phyloP scores from a whole-genome alignment of 2,329 filamentous ascomycete species.

The Remersonia thermophila region DNA sequence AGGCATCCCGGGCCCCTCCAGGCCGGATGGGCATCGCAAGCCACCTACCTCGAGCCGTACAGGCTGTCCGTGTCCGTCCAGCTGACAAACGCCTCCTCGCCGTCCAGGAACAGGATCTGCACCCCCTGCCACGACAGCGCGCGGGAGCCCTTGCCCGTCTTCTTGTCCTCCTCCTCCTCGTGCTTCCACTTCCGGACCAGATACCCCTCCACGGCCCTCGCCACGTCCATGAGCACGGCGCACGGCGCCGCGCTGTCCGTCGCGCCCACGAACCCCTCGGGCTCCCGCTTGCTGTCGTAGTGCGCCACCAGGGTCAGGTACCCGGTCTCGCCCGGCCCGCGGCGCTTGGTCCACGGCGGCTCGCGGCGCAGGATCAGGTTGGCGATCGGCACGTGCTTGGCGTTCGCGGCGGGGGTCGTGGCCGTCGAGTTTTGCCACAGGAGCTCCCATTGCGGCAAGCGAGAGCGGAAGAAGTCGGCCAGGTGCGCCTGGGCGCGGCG shows the following conservation, averaged over 20 bases:
- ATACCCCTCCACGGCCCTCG: constrained; percentile 57
- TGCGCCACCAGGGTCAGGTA: constrained; percentile 70
- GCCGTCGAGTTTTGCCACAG: constrained; percentile 80
- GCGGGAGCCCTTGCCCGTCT: constrained; percentile 19
- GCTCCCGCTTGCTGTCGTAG: constrained; percentile 68
- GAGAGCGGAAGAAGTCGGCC: constrained; percentile 61
- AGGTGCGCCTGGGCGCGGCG: constrained; percentile 67
- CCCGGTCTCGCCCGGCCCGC: constrained; percentile 52
- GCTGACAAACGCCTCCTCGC: constrained; percentile 63
- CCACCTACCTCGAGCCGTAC: constrained; percentile 57
- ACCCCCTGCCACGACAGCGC: constrained; percentile 47
- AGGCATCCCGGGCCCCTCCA: not conserved
- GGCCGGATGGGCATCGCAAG: not conserved
- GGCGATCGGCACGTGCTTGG: constrained; percentile 52
- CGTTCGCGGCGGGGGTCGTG: constrained; percentile 63
- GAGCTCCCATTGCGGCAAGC: constrained; percentile 75
- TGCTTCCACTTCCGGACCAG: constrained; percentile 62
- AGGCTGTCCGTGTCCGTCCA: constrained; percentile 66
- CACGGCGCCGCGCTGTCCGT: constrained; percentile 77
- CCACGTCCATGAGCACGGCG: constrained; percentile 71
- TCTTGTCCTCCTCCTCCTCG: constrained; percentile 34
- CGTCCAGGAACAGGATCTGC: constrained; percentile 70
- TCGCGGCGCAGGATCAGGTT: constrained; percentile 69
- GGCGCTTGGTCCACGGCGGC: constrained; percentile 52
- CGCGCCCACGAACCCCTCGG: constrained; percentile 61